Conservation (phyloP, 306 rosid species). For the Erythrophleum fordii region DNA sequence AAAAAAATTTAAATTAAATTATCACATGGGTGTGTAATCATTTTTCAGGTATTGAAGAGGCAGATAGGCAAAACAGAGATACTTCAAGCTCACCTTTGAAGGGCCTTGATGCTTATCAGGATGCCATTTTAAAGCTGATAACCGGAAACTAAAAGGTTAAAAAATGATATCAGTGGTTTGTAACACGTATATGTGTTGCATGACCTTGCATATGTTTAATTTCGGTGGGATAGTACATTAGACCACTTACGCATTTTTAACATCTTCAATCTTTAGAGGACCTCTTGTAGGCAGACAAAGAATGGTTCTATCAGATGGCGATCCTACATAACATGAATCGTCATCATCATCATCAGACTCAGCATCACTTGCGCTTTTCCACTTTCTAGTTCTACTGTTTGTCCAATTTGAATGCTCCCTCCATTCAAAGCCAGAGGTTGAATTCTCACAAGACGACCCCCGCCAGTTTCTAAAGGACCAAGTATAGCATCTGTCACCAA, state of each 20-base stretch:
- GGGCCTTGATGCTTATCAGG: conserved; percentile 93
- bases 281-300: conserved; percentile 86
- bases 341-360: conserved; percentile 56
- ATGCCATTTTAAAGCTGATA: conserved; percentile 94
- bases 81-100: conserved; percentile 71
- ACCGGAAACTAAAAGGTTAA: conserved; percentile 63
- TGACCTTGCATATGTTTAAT: background rate
- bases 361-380: conserved; percentile 59
- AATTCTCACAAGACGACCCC: conserved; percentile 44
- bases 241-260: conserved; percentile 81
- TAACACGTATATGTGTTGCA: background rate
- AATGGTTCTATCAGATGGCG: conserved; percentile 62
- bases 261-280: conserved; percentile 79
- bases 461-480: conserved; percentile 61
- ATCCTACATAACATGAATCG: conserved; percentile 52
- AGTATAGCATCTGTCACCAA: conserved; percentile 60
- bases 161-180: background rate
- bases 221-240: background rate
- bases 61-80: background rate
- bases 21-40: background rate
- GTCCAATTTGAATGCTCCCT: conserved; percentile 55
- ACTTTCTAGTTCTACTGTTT: conserved; percentile 34
- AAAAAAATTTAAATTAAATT: background rate
- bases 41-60: too few relatives aligned
- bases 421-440: conserved; percentile 76